Conservation (phyloP, 1,284 basidiomycete genomes). For the Cutaneotrichosporon curvatum region DNA sequence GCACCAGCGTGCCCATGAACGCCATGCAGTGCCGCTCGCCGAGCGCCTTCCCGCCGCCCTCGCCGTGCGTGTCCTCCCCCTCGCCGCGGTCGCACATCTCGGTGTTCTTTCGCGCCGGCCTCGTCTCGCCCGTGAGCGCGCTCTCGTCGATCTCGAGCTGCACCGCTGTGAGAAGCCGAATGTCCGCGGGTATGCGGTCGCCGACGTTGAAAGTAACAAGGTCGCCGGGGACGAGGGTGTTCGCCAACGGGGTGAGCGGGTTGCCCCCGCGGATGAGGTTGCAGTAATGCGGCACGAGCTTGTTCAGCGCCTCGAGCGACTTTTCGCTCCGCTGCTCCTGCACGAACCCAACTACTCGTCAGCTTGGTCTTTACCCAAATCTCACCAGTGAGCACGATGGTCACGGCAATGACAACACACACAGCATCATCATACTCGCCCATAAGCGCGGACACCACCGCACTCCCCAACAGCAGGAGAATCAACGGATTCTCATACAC, state of each 20-base stretch:
- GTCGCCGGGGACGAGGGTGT: constrained; percentile 91
- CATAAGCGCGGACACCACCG: constrained; percentile 77
- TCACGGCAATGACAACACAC: constrained; percentile 86
- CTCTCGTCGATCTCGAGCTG: constrained; percentile 93
- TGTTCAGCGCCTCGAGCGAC: constrained; percentile 87
- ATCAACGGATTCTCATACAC: constrained; percentile 93
- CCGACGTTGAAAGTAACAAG: constrained; percentile 76
- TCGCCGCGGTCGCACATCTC: constrained; percentile 51
- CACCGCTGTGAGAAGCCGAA: constrained; percentile 69
- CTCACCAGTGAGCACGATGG: constrained; percentile 85
- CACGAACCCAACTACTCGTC: constrained; percentile 73
- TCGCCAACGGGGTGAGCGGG: constrained; percentile 73
- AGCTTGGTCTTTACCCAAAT: constrained; percentile 4
- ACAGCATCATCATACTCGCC: constrained; percentile 91
- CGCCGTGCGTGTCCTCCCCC: constrained; percentile 45
- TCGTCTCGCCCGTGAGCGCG: constrained; percentile 88
- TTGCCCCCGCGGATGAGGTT: constrained; percentile 78
- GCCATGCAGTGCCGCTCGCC: constrained; percentile 84
- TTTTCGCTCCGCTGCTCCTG: constrained; percentile 94
- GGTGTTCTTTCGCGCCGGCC: constrained; percentile 63
- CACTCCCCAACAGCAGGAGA: constrained; percentile 78
- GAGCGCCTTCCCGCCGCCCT: constrained; percentile 58
- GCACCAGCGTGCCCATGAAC: constrained; percentile 96
- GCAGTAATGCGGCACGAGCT: constrained; percentile 92
- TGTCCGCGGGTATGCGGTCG: constrained; percentile 90